phyloP scores from a whole-genome alignment of 192 early-diverging fungal species.

The Podila verticillata region DNA sequence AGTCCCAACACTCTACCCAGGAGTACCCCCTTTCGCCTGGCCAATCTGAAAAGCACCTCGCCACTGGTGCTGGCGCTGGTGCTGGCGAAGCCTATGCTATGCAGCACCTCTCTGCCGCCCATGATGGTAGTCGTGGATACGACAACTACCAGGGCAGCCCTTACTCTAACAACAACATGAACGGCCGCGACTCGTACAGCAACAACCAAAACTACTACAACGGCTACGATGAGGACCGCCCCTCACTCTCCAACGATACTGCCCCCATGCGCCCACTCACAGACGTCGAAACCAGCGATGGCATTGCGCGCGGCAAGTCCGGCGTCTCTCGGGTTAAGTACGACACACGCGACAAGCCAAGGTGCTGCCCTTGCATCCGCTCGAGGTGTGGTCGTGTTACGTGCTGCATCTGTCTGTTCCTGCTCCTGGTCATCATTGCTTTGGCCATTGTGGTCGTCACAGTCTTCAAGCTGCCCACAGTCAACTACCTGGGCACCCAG shows the following conservation, averaged over 20 bases:
- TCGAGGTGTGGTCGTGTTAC: constrained; percentile 56
- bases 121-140: neutral
- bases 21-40: constrained; percentile 37
- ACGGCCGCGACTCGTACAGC: constrained; percentile 10
- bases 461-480: constrained; percentile 56
- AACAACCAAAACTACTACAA: constrained; percentile 27
- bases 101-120: constrained; percentile 23
- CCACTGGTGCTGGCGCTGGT: neutral
- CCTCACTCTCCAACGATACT: constrained; percentile 48
- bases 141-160: constrained; percentile 9
- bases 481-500: constrained; percentile 32
- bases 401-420: constrained; percentile 52
- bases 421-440: constrained; percentile 51
- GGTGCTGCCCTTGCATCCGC: constrained; percentile 51
- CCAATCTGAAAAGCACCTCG: constrained; percentile 23
- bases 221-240: constrained; percentile 48
- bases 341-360: constrained; percentile 33
- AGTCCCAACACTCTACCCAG: constrained; percentile 17
- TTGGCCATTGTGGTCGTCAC: constrained; percentile 51
- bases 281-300: constrained; percentile 25
- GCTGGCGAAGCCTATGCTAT: constrained; percentile 30
- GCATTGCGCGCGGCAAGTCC: constrained; percentile 33
- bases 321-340: constrained; percentile 45
- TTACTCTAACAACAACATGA: constrained; percentile 9
- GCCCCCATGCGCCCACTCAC: constrained; percentile 33